These are phyloP conservation scores for Krasilnikovozyma curviuscula DNA, from an alignment of 768 basidiomycete genomes.

Conservation along the genomic window DNA sequence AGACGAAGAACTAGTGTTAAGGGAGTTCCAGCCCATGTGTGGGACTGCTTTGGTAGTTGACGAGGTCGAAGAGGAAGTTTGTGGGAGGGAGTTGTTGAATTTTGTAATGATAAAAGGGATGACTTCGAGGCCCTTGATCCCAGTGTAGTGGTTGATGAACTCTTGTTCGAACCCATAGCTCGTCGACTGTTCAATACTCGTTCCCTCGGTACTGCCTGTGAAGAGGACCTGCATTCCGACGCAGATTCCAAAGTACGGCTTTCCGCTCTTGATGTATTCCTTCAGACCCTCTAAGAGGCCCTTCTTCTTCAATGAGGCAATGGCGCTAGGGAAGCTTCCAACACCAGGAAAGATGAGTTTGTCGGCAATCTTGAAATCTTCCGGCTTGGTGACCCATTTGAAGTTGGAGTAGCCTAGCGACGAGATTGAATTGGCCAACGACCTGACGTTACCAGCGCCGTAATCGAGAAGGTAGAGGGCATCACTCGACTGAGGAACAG, in stretches of 20 bases:
- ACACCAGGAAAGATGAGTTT: slow-evolving; percentile 93
- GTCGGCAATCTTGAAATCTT: slow-evolving; percentile 70
- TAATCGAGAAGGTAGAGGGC: slow-evolving; percentile 81
- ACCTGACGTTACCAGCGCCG: slow-evolving; percentile 78
- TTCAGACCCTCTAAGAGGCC: slow-evolving; percentile 63
- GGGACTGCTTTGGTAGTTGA: slow-evolving; percentile 39
- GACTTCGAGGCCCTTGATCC: too few species aligned
- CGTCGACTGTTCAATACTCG: slow-evolving; percentile 19
- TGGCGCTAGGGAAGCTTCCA: slow-evolving; percentile 76
- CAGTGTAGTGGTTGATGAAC: too few species aligned
- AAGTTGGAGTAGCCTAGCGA: slow-evolving; percentile 71
- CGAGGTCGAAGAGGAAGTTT: too few species aligned
- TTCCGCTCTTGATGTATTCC: slow-evolving; percentile 64
- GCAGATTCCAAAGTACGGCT: slow-evolving; percentile 85
- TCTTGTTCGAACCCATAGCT: slow-evolving; percentile 50
- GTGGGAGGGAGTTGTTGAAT: too few species aligned
- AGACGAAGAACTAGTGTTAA: too few species aligned
- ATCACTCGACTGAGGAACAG: too few species aligned
- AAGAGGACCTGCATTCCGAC: slow-evolving; percentile 97
- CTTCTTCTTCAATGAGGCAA: slow-evolving; percentile 48
- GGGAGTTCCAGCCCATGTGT: slow-evolving; percentile 79
- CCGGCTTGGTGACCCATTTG: slow-evolving; percentile 62
- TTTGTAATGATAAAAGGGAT: too few species aligned
- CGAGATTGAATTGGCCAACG: slow-evolving; percentile 74
- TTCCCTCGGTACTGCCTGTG: slow-evolving; percentile 51